These are phyloP conservation scores for Epichloe coenophiala DNA, from an alignment of 2,329 filamentous ascomycete species.

Conservation along the genomic window DNA sequence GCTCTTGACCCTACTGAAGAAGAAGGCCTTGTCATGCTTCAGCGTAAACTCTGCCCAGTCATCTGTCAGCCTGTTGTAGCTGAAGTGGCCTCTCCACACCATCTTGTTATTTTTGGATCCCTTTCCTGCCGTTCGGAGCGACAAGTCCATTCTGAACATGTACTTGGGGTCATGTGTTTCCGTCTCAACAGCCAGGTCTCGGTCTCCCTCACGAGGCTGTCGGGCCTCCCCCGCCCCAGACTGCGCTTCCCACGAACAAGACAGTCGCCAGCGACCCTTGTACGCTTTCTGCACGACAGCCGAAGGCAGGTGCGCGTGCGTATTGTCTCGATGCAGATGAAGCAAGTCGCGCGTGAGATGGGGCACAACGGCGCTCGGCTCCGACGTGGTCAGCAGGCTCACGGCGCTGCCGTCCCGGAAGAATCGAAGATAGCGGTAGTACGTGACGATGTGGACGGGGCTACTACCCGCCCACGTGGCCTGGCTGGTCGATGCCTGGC, in stretches of 20 bases:
- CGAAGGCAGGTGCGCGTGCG: conserved; percentile 21
- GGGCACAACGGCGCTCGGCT: conserved; percentile 79
- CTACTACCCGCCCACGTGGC: conserved; percentile 52
- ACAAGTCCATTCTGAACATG: conserved; percentile 69
- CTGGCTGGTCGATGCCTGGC: conserved; percentile 56
- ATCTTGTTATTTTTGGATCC: conserved; percentile 72
- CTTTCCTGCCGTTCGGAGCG: conserved; percentile 49
- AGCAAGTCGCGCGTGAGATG: conserved; percentile 63
- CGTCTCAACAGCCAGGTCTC: conserved; percentile 66
- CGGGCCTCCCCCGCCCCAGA: background rate
- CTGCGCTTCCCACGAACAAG: conserved; percentile 11
- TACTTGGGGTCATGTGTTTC: conserved; percentile 71
- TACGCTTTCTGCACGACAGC: conserved; percentile 56
- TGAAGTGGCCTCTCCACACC: conserved; percentile 80
- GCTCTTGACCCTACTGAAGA: conserved; percentile 53
- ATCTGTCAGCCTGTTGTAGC: conserved; percentile 77
- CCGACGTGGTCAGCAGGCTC: conserved; percentile 64
- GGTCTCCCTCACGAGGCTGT: conserved; percentile 37
- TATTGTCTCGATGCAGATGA: conserved; percentile 23
- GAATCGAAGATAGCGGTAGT: conserved; percentile 93
- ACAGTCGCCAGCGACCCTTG: conserved; percentile 40
- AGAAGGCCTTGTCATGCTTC: conserved; percentile 50
- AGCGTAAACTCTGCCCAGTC: conserved; percentile 74
- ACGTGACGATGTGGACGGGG: conserved; percentile 90
- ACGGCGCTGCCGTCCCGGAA: conserved; percentile 80